These are phyloP conservation scores for Cercospora sp. DNA, from an alignment of 2,329 filamentous ascomycete species.

Conservation along the genomic window DNA sequence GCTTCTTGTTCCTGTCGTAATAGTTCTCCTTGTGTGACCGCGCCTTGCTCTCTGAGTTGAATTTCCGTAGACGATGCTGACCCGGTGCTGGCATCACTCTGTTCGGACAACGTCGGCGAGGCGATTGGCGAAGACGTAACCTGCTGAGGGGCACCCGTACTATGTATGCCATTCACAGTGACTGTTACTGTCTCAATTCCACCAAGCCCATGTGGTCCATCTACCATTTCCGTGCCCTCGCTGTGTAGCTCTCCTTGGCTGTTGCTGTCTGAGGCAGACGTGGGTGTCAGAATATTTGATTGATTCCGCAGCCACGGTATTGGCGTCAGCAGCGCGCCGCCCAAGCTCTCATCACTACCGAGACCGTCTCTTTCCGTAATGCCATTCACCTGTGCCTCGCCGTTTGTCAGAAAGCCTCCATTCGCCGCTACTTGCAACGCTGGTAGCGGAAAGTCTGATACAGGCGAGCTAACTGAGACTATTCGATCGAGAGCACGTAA, in stretches of 20 bases:
- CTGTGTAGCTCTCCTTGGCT: conserved; percentile 60
- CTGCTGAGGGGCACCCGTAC: conserved; percentile 25
- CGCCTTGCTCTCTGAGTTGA: conserved; percentile 46
- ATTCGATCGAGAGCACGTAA: conserved; percentile 89
- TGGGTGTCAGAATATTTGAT: conserved; percentile 18
- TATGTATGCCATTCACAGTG: conserved; percentile 63
- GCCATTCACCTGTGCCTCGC: conserved; percentile 63
- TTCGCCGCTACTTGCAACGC: conserved; percentile 50
- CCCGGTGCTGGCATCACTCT: conserved; percentile 41
- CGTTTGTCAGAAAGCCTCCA: conserved; percentile 51
- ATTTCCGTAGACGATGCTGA: conserved; percentile 39
- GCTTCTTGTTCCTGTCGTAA: conserved; percentile 83
- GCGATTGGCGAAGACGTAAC: conserved; percentile 31
- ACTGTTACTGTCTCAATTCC: conserved; percentile 80
- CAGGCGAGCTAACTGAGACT: conserved; percentile 81
- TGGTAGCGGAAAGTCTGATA: conserved; percentile 79
- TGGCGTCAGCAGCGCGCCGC: conserved; percentile 86
- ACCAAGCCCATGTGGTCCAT: conserved; percentile 76
- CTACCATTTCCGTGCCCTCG: conserved; percentile 76
- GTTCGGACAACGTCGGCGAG: conserved; percentile 36
- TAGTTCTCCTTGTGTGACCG: conserved; percentile 79
- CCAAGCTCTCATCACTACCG: conserved; percentile 84
- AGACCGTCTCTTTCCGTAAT: conserved; percentile 54
- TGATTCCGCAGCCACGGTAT: conserved; percentile 75
- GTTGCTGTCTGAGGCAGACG: conserved; percentile 28